Base-by-base conservation (phyloP, 2,329 filamentous ascomycete species). In the Calonectria pseudoreteaudii region DNA sequence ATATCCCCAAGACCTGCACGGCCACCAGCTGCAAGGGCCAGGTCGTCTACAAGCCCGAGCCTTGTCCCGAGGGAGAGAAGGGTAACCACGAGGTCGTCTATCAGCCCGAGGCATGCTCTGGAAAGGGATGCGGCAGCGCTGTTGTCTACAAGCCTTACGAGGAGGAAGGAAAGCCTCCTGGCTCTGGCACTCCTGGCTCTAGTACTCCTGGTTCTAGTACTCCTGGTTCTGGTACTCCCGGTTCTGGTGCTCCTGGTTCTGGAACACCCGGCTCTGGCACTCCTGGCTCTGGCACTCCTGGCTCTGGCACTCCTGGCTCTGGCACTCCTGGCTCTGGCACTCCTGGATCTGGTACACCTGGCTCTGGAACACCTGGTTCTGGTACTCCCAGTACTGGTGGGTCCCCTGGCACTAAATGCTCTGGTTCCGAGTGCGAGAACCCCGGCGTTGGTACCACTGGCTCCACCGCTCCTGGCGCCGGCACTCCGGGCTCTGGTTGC, bases 11-110 rank as follows among this genome's bases (percentile, higher is more conserved):
- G 58, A 52, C 70, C 66, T 80, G 79, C 74, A 58, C 47, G 16
- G 60, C 60, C 62, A 66, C 68, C 20, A 31, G 31, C 69, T 80
- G 79, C 74, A n/a, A 73, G 52, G 76, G 77, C 14, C 30, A 74
- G 5, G 73, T 68, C 4, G 79, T 80, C 73, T 80, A 77, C 73
- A 79, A 79, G 76, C 74, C 77, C 9, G 72, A 80, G 77, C 31
- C 72, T 49, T 76, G 73, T 70, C n/a, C 49, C 14, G 56, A 77
- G 26, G 60, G 34, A 28, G 60, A 65, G 41, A 23, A 23, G 26
- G 41, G 38, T 3, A 31, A 49, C 26, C 41, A 62, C 36, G 56
- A 65, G 16, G 41, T 49, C 16, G 60, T 65, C 75, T 71, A 64
- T 66, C 65, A 67, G 34, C 71, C 77, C 5, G 67, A 75, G 31